Base-by-base conservation (phyloP, 495 filamentous ascomycete genomes). In the Oidiodendron maius region DNA sequence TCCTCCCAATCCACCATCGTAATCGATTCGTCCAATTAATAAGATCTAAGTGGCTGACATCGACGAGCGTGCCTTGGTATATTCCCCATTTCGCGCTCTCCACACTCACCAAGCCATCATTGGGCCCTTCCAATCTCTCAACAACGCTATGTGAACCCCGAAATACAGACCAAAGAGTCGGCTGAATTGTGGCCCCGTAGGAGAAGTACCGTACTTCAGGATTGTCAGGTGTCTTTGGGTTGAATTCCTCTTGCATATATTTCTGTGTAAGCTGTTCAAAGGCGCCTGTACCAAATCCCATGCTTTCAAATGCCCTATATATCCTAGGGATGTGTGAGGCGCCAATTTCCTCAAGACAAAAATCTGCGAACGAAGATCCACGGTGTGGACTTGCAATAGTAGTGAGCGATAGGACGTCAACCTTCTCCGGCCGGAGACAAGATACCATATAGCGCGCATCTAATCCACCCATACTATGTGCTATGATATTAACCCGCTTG, bases 11-110 rank as follows among this genome's bases (percentile, higher is more conserved):
- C 30, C 81, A 72, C 80, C 81, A 95, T 51, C 82, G 77, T 25
- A 95, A 50, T 43, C 86, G 71, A 58, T 95, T 96, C 42, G 81
- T 91, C 93, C 91, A 98, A 66, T 96, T 96, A 64, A 96, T 98
- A 44, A 95, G 69, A 57, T 96, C 90, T 4, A 96, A 67, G 66
- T 98, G 93, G 63, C 82, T 94, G 23, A 95, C 89, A 9, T 78
- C 81, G 4, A 90, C 65, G n/a, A 98, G 63, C 2, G 93, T 96
- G 3, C 93, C 93, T 62, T 91, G 87, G 62, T 96, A 96, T 1
- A 74, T 76, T n/a, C 93, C 93, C 90, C 91, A 96, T 57, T 76
- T 74, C 52, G 83, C 84, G 58, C 89, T 95, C 8, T 74, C 66
- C 21, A 96, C 89, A 60, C 87, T 94, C 15, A 98, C 93, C 3